Conservation (phyloP, 2,329 filamentous ascomycete species). For the Tolypocladium amazonense region DNA sequence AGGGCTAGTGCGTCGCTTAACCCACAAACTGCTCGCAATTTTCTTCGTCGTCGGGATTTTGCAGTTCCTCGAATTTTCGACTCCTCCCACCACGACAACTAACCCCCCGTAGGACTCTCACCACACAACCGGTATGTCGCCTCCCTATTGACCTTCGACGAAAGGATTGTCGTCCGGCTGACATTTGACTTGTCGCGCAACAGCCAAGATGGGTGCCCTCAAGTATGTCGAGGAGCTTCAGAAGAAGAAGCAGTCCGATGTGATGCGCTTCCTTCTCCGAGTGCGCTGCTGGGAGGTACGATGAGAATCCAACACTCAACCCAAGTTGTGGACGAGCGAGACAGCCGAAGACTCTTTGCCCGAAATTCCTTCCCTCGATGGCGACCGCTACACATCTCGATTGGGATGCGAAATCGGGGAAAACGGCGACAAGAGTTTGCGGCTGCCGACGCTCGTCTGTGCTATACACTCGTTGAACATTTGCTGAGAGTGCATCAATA, state of each 20-base stretch:
- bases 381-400: neutral
- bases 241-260: slow-evolving; percentile 99
- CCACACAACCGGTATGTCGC: slow-evolving; percentile 25
- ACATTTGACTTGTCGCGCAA: slow-evolving; percentile 3
- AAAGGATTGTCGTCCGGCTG: neutral
- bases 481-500: slow-evolving; percentile 99
- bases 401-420: neutral
- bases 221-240: slow-evolving; percentile 99
- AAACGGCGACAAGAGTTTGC: neutral
- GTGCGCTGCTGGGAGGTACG: slow-evolving; percentile 99
- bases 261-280: slow-evolving; percentile 98
- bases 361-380: slow-evolving; percentile 5
- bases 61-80: slow-evolving; percentile 17
- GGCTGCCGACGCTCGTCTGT: slow-evolving; percentile 24
- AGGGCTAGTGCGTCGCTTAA: slow-evolving; percentile 23
- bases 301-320: slow-evolving; percentile 34
- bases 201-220: slow-evolving; percentile 93
- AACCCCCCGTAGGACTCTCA: slow-evolving; percentile 25
- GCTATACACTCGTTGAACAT: slow-evolving; percentile 99
- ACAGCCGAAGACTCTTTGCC: slow-evolving; percentile 2
- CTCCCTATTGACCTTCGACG: neutral
- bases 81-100: slow-evolving; percentile 20
- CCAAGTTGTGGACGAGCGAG: slow-evolving; percentile 22
- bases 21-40: slow-evolving; percentile 26
- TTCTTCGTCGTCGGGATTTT: slow-evolving; percentile 21